A percentile compares a stretch with the other conserved stretches of the same genome.
Evolutionary conservation across 371 early-diverging fungal species (phyloP).

Genomic region (Apophysomyces sp.): DNA sequence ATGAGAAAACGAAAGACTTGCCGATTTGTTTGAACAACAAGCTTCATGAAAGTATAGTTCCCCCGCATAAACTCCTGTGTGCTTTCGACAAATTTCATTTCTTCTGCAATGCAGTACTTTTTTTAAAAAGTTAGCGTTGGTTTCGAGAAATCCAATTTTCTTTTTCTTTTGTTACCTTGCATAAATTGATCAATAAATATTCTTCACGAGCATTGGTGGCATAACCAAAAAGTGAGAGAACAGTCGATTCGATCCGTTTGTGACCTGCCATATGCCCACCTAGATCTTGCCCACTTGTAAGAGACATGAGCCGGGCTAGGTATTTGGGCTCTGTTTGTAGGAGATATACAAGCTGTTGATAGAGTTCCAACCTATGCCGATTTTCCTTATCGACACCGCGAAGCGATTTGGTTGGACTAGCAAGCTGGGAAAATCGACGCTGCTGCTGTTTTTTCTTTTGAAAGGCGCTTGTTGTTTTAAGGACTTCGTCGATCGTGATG

Average conservation of each 20-base stretch:
- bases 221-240: slow-evolving; percentile 94
- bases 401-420: slow-evolving; percentile 35
- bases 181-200: slow-evolving; percentile 92
- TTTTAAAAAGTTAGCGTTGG: slow-evolving; percentile 15
- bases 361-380: slow-evolving; percentile 70
- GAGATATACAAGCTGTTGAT: slow-evolving; percentile 92
- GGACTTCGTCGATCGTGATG: slow-evolving; percentile 91
- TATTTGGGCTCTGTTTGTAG: slow-evolving; percentile 97
- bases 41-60: slow-evolving; percentile 94
- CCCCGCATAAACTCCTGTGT: slow-evolving; percentile 91
- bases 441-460: slow-evolving; percentile 55
- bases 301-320: slow-evolving; percentile 81
- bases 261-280: slow-evolving; percentile 13
- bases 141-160: slow-evolving; percentile 71
- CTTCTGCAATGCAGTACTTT: slow-evolving; percentile 83
- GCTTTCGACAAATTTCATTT: slow-evolving; percentile 78
- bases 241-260: slow-evolving; percentile 83
- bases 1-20: slow-evolving; percentile 9
- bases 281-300: slow-evolving; percentile 63
- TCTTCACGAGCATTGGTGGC: slow-evolving; percentile 97
- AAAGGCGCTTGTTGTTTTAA: slow-evolving; percentile 59
- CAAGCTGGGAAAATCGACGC: slow-evolving; percentile 44
- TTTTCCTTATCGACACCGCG: slow-evolving; percentile 85
- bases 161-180: slow-evolving; percentile 62
- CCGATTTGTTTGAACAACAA: slow-evolving; percentile 91